phyloP scores from a whole-genome alignment of 257 asterid species.

The Mitragyna speciosa region DNA sequence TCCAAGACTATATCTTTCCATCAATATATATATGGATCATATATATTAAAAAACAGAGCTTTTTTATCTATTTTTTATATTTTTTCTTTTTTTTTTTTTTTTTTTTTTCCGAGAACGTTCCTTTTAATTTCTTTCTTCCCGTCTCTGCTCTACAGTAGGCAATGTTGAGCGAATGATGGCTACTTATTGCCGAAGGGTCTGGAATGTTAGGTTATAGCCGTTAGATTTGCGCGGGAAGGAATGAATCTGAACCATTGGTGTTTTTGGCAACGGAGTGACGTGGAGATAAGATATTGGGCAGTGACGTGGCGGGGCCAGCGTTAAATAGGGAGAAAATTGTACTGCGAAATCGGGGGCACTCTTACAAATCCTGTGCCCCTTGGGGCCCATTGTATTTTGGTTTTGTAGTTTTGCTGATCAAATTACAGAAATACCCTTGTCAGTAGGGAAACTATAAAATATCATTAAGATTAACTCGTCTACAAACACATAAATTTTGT shows the following conservation, averaged over 20 bases:
- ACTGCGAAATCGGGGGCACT: constrained; percentile 32
- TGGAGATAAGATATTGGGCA: constrained; percentile 50
- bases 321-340: background rate
- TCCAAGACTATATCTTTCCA: background rate
- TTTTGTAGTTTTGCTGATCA: background rate
- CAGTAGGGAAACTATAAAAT: too few relatives aligned
- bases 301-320: constrained; percentile 42
- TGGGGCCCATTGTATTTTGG: background rate
- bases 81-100: background rate
- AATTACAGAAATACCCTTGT: constrained; percentile 30
- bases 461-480: too few relatives aligned
- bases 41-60: background rate
- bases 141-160: constrained; percentile 14
- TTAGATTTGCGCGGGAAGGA: constrained; percentile 22
- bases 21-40: background rate
- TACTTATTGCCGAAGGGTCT: constrained; percentile 44
- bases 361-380: constrained; percentile 19
- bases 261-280: constrained; percentile 23
- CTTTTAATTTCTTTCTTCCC: constrained; percentile 1
- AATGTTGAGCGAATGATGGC: constrained; percentile 26
- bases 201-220: constrained; percentile 44
- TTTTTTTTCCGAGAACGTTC: constrained; percentile 11
- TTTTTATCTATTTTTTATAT: background rate
- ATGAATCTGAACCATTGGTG: constrained; percentile 17
- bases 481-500: too few relatives aligned